A percentile compares a stretch with the other conserved stretches of the same genome.
Conservation (phyloP, 2,329 filamentous ascomycete genomes). For the Cytospora leucostoma region DNA sequence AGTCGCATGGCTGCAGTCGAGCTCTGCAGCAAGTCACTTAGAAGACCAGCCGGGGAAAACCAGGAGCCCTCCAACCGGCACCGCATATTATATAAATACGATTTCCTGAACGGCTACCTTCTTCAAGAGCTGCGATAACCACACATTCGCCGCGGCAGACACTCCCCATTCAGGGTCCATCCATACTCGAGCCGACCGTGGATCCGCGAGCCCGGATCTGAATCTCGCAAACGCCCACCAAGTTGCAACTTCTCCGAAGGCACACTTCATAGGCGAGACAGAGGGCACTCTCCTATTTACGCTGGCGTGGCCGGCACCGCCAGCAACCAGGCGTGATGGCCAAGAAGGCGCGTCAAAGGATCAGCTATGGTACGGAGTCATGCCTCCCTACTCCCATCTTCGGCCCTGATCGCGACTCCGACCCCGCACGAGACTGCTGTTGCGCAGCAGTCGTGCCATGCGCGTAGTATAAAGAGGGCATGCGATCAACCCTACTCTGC, state of each 20-base stretch:
- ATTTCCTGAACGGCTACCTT: not conserved
- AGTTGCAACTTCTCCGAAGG: not conserved
- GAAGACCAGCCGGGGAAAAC: not conserved
- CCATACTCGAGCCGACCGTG: not conserved
- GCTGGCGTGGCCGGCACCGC: constrained; percentile 28
- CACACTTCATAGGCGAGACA: not conserved
- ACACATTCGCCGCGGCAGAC: not conserved
- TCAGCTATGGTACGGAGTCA: constrained; percentile 61
- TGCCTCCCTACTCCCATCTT: constrained; percentile 17
- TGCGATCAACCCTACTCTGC: constrained; percentile 15
- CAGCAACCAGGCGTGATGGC: constrained; percentile 49
- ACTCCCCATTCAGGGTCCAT: not conserved
- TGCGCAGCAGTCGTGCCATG: constrained; percentile 11
- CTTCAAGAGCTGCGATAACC: not conserved
- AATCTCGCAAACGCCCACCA: not conserved
- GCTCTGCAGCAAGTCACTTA: not conserved
- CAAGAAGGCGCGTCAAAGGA: constrained; percentile 66
- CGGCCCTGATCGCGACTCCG: constrained; percentile 27
- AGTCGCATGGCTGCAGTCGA: constrained; percentile 1
- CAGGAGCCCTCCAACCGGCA: not conserved
- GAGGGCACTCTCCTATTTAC: not conserved
- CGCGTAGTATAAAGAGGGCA: constrained; percentile 9
- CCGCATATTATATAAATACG: not conserved
- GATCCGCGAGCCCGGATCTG: not conserved
- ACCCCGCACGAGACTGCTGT: constrained; percentile 32